Conservation (phyloP, 208 protist genomes). For the Entamoeba nuttalli region DNA sequence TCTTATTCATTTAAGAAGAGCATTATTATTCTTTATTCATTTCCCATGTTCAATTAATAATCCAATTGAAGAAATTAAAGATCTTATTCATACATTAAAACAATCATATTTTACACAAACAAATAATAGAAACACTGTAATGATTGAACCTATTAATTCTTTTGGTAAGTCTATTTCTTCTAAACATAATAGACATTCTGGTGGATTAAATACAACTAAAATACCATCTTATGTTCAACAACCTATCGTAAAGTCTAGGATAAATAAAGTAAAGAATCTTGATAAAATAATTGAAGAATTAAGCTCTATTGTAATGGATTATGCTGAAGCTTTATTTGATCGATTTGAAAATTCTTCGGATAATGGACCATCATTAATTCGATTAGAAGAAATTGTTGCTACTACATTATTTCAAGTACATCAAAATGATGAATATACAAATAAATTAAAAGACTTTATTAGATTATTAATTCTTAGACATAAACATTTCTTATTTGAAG, state of each 20-base stretch:
- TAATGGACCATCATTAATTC: not conserved
- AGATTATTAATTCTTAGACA: not conserved
- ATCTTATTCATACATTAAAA: not conserved
- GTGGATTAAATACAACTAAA: not conserved
- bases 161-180: not conserved
- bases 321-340: not conserved
- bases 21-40: not conserved
- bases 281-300: not conserved
- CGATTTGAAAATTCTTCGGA: not conserved
- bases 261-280: no score
- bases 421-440: not conserved
- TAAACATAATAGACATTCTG: not conserved
- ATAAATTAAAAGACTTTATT: not conserved
- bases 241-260: not conserved
- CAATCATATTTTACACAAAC: not conserved
- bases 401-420: not conserved
- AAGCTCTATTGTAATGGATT: not conserved
- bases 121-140: not conserved
- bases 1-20: not conserved
- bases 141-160: not conserved
- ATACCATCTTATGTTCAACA: not conserved
- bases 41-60: not conserved
- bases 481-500: not conserved
- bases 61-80: not conserved
- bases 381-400: not conserved